Evolutionary conservation across 169 alveolate species (phyloP).

Genomic region (Cryptosporidium felis): DNA sequence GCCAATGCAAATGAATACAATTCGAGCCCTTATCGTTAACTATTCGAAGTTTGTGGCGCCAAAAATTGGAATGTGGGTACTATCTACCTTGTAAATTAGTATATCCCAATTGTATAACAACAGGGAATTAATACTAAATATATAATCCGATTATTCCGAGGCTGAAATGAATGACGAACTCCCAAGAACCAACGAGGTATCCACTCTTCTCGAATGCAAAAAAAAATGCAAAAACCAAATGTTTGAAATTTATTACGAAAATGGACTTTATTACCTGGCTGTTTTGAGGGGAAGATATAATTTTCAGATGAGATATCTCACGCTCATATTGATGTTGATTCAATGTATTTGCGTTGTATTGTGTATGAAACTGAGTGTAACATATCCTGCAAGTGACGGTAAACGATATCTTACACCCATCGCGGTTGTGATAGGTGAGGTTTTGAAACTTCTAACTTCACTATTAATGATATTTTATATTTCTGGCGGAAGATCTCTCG

Average conservation of each 20-base stretch:
- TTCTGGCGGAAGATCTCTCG: constrained; percentile 16
- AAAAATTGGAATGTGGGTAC: too few species aligned
- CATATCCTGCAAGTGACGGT: constrained; percentile 63
- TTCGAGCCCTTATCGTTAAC: too few species aligned
- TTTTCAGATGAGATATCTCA: constrained; percentile 57
- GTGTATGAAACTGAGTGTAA: constrained; percentile 54
- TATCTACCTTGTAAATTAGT: too few species aligned
- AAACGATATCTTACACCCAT: constrained; percentile 40
- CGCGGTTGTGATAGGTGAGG: constrained; percentile 51
- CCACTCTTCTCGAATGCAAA: too few species aligned
- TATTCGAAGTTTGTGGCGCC: too few species aligned
- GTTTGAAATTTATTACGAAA: constrained; percentile 2
- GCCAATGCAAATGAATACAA: too few species aligned
- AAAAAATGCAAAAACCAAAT: too few species aligned
- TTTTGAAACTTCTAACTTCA: constrained; percentile 43
- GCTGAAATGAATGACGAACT: too few species aligned
- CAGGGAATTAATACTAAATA: too few species aligned
- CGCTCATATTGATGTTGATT: constrained; percentile 29
- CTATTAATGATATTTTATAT: constrained; percentile 22
- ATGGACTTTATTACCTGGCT: constrained; percentile 13
- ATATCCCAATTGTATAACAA: too few species aligned
- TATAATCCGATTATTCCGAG: too few species aligned
- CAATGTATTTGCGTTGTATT: constrained; percentile 67
- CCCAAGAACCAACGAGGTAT: too few species aligned
- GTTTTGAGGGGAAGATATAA: constrained; percentile 5